Conservation (phyloP, 2,329 filamentous ascomycete genomes). For the Endoconidiophora polonica region DNA sequence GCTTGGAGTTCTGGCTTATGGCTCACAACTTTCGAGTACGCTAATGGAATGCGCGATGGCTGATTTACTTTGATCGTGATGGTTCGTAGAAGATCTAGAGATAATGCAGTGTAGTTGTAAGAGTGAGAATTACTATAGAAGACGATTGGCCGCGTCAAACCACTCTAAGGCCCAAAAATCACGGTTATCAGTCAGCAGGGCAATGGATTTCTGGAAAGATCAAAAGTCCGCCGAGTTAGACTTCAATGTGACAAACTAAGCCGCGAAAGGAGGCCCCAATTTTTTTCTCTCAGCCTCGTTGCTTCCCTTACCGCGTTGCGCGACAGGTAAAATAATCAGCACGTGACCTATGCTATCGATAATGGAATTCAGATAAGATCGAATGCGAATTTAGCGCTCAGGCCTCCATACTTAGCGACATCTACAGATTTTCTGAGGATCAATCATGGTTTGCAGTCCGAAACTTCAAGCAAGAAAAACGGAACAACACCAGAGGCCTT, state of each 20-base stretch:
- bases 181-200: too few species aligned
- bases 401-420: too few species aligned
- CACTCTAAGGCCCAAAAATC: too few species aligned
- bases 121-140: too few species aligned
- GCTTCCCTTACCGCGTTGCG: conserved; percentile 9
- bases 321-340: conserved; percentile 3
- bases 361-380: neutral
- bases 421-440: too few species aligned
- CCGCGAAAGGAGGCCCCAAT: conserved; percentile 11
- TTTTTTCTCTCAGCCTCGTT: conserved; percentile 12
- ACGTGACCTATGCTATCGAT: conserved; percentile 8
- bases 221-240: too few species aligned
- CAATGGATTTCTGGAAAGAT: neutral
- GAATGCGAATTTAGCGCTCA: too few species aligned
- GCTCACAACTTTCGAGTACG: neutral
- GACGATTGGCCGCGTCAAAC: neutral
- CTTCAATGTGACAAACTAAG: neutral
- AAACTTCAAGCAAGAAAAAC: too few species aligned
- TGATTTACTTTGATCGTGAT: neutral
- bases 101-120: neutral
- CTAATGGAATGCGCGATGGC: neutral
- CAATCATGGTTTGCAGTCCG: too few species aligned
- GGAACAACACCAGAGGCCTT: too few species aligned
- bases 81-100: neutral
- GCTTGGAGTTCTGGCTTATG: neutral